phyloP scores from a whole-genome alignment of 805 yeast species.

The Candida awuae region DNA sequence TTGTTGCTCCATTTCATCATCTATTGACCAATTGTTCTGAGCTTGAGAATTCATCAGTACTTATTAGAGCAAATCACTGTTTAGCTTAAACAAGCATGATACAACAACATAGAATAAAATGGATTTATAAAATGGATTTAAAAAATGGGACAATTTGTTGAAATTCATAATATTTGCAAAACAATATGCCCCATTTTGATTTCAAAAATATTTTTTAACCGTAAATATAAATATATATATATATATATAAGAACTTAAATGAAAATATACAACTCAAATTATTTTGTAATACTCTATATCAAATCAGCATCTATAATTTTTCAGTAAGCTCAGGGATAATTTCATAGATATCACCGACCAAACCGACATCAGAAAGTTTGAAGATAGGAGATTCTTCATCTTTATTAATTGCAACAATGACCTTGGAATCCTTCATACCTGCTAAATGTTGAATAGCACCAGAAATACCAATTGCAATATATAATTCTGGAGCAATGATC shows the following conservation, averaged over 20 bases:
- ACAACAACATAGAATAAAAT: no score
- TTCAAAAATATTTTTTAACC: no score
- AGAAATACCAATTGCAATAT: conserved; percentile 87
- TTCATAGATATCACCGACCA: conserved; percentile 83
- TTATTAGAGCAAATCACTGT: no score
- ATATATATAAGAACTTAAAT: no score
- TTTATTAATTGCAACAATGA: conserved; percentile 89
- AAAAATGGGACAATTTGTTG: no score
- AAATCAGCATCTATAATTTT: conserved; percentile 38
- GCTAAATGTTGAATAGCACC: conserved; percentile 99
- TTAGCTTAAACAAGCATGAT: no score
- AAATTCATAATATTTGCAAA: no score
- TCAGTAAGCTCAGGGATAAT: conserved; percentile 85
- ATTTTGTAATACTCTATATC: not conserved
- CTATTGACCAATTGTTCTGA: conserved; percentile 22
- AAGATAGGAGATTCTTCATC: conserved; percentile 93
- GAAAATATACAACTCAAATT: not conserved
- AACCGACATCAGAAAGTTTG: conserved; percentile 81
- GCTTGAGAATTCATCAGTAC: no score
- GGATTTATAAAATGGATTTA: no score
- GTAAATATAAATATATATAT: no score
- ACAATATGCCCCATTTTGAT: no score
- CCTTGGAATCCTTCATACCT: conserved; percentile 95
- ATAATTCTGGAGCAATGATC: conserved; percentile 92
- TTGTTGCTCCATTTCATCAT: conserved; percentile 35